These are phyloP conservation scores for Botryosphaeria dothidea DNA, from an alignment of 2,329 filamentous ascomycete species.

Conservation along the genomic window DNA sequence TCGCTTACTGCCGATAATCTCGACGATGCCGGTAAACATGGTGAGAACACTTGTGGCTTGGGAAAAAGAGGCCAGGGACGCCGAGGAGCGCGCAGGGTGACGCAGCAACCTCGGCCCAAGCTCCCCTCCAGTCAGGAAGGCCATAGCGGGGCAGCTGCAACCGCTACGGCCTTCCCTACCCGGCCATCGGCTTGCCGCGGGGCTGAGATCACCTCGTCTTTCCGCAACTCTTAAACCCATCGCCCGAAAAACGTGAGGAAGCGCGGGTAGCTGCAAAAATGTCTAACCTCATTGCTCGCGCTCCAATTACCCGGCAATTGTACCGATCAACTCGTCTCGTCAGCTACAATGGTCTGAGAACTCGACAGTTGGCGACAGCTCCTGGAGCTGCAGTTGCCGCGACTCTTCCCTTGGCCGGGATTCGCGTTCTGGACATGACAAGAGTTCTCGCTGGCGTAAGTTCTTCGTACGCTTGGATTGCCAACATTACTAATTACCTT, in stretches of 20 bases:
- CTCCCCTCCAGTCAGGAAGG: not conserved
- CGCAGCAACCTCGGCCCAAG: constrained; percentile 5
- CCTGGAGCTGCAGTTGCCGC: constrained; percentile 31
- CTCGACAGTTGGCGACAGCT: not conserved
- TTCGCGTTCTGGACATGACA: constrained; percentile 94
- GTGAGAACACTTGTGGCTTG: constrained; percentile 24
- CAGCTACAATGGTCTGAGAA: constrained; percentile 3
- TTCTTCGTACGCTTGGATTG: not conserved
- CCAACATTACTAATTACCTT: not conserved
- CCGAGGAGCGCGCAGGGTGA: not conserved
- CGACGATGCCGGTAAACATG: constrained; percentile 82
- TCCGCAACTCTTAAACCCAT: not conserved
- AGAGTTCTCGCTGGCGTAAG: constrained; percentile 89
- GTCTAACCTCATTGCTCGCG: not conserved
- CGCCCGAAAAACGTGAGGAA: not conserved
- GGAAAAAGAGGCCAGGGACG: not conserved
- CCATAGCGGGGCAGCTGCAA: no score
- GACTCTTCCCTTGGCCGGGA: constrained; percentile 74
- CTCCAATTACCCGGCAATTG: not conserved
- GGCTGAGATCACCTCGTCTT: not conserved
- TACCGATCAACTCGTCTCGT: not conserved
- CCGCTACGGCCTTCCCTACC: no score
- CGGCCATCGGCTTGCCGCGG: constrained; percentile 1
- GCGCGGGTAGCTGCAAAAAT: not conserved
- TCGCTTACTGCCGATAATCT: constrained; percentile 76